Percentiles rank a stretch among this genome's conserved stretches.
Evolutionary conservation across 2,329 filamentous ascomycete genomes (phyloP).

Genomic region (Bimuria novae-zelandiae): DNA sequence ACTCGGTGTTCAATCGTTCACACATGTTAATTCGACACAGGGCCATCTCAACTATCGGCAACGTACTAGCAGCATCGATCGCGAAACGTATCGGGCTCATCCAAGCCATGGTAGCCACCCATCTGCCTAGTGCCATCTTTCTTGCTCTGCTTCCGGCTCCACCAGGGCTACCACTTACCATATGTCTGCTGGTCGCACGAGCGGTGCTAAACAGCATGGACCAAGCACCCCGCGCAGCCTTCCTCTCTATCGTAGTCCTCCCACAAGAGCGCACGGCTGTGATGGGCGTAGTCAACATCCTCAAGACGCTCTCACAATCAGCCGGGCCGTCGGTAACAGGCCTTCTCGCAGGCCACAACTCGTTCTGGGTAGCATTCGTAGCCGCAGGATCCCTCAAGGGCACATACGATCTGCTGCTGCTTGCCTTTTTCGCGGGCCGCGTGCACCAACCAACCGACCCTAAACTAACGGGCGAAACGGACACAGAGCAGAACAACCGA

Average conservation of each 20-base stretch:
- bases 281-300: conserved; percentile 47
- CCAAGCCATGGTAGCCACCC: conserved; percentile 48
- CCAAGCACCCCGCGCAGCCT: conserved; percentile 44
- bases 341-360: conserved; percentile 34
- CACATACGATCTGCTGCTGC: conserved; percentile 41
- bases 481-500: neutral
- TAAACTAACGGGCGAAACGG: neutral
- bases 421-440: conserved; percentile 41
- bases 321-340: conserved; percentile 43
- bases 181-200: conserved; percentile 38
- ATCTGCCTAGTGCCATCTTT: conserved; percentile 43
- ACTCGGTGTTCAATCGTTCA: neutral
- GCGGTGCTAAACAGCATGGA: conserved; percentile 45
- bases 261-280: conserved; percentile 45
- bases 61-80: conserved; percentile 50
- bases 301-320: conserved; percentile 44
- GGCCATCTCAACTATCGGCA: conserved; percentile 39
- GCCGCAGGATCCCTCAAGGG: conserved; percentile 44
- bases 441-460: conserved; percentile 20
- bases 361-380: conserved; percentile 48
- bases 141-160: conserved; percentile 38
- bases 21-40: conserved; percentile 15
- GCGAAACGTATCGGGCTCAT: conserved; percentile 65
- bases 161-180: conserved; percentile 28
- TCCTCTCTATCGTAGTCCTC: conserved; percentile 39